These are phyloP conservation scores for Colletotrichum trifolii DNA, from an alignment of 2,329 filamentous ascomycete species.

Conservation along the genomic window DNA sequence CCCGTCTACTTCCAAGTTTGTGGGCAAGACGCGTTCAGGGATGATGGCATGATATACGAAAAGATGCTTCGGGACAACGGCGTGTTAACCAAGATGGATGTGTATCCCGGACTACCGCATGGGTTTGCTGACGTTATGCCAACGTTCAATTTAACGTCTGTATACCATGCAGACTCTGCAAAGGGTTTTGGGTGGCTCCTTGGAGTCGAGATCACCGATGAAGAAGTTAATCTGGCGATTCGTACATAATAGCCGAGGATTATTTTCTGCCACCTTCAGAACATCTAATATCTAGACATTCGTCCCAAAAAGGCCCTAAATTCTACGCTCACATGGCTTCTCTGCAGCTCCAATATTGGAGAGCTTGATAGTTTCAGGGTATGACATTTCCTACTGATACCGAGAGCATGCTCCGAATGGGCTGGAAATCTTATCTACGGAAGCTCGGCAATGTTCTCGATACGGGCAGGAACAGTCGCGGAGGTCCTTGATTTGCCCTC, in stretches of 20 bases:
- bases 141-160: not conserved
- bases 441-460: too few species aligned
- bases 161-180: slow-evolving; percentile 7
- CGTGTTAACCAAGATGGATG: slow-evolving; percentile 20
- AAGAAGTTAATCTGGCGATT: not conserved
- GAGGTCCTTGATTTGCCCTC: too few species aligned
- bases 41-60: slow-evolving; percentile 61
- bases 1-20: slow-evolving; percentile 59
- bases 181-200: slow-evolving; percentile 20
- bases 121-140: slow-evolving; percentile 24
- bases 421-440: too few species aligned
- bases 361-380: too few species aligned
- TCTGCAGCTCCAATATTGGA: too few species aligned
- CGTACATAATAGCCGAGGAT: not conserved
- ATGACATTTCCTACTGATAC: too few species aligned
- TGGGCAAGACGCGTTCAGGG: slow-evolving; percentile 59
- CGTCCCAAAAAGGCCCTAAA: too few species aligned
- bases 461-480: too few species aligned
- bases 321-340: too few species aligned
- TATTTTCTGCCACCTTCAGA: not conserved
- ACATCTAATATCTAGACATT: too few species aligned
- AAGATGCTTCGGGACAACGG: slow-evolving; percentile 36
- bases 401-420: too few species aligned
- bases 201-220: slow-evolving; percentile 4
- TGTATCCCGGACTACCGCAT: slow-evolving; percentile 27